Evolutionary conservation across 306 rosid species (phyloP).

Genomic region (Cajanus cajan): DNA sequence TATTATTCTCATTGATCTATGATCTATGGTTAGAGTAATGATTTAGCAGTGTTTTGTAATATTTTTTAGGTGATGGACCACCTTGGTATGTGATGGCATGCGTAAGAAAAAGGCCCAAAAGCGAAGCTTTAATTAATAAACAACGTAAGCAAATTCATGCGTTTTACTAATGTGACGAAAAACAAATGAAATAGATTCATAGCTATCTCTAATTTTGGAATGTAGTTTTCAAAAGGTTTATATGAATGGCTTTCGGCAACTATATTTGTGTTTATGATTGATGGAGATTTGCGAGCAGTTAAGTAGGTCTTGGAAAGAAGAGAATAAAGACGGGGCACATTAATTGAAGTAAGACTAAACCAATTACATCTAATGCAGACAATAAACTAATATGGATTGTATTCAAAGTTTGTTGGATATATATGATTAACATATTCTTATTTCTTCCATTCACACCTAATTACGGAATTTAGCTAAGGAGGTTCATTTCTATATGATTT

Average conservation of each 20-base stretch:
- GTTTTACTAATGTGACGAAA: slow-evolving; percentile 9
- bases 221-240: slow-evolving; percentile 14
- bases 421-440: background rate
- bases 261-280: background rate
- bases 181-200: slow-evolving; percentile 23
- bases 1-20: background rate
- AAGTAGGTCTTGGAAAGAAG: background rate
- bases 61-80: slow-evolving; percentile 36
- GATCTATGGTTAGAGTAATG: background rate
- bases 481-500: background rate
- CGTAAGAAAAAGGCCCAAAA: slow-evolving; percentile 18
- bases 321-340: background rate
- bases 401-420: background rate
- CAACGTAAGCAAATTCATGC: background rate
- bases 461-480: background rate
- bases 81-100: slow-evolving; percentile 32
- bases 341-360: background rate
- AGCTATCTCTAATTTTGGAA: slow-evolving; percentile 26
- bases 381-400: background rate
- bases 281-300: background rate
- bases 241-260: slow-evolving; percentile 4
- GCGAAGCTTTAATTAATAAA: background rate
- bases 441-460: background rate
- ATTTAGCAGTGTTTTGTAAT: background rate
- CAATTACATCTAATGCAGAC: background rate